A percentile compares a stretch with the other conserved stretches of the same genome.
Conservation (phyloP, 768 basidiomycete species). For the Russula ochroleuca region DNA sequence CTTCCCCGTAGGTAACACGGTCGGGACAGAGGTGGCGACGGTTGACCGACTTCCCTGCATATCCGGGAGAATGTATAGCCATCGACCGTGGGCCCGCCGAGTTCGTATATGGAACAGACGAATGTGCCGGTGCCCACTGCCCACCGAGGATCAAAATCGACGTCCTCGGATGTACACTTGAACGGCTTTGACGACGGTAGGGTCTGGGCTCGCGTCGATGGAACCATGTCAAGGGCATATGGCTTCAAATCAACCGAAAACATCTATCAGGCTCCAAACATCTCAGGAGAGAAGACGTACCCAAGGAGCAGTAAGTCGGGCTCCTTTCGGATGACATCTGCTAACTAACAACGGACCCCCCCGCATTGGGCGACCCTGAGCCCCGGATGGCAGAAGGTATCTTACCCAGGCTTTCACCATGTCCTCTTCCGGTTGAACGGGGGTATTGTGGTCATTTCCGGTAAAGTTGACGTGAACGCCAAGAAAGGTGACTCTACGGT, state of each 20-base stretch:
- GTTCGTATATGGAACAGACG: too few relatives aligned
- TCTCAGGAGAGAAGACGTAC: constrained; percentile 35
- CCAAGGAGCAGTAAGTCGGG: constrained; percentile 74
- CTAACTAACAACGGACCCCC: constrained; percentile 46
- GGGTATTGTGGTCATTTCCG: constrained; percentile 64
- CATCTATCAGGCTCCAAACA: background rate
- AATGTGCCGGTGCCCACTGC: too few relatives aligned
- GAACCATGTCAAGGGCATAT: constrained; percentile 72
- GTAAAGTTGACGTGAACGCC: constrained; percentile 78
- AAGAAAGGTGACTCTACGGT: constrained; percentile 61
- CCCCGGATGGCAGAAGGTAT: background rate
- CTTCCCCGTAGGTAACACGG: too few relatives aligned
- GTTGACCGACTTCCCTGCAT: too few relatives aligned
- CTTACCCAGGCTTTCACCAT: constrained; percentile 83
- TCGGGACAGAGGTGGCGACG: constrained; percentile 80
- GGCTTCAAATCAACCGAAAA: constrained; percentile 40
- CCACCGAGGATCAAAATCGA: constrained; percentile 78
- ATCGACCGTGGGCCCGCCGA: constrained; percentile 57
- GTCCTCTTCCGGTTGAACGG: constrained; percentile 63
- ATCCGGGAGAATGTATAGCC: constrained; percentile 34
- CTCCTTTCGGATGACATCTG: constrained; percentile 69
- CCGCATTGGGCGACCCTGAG: background rate
- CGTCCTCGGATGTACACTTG: constrained; percentile 66
- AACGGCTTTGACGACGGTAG: constrained; percentile 65
- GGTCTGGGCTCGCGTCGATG: constrained; percentile 42